A percentile compares a stretch with the other conserved stretches of the same genome.
Evolutionary conservation across 192 early-diverging fungal species (phyloP).

Genomic region (Cladochytrium replicatum): DNA sequence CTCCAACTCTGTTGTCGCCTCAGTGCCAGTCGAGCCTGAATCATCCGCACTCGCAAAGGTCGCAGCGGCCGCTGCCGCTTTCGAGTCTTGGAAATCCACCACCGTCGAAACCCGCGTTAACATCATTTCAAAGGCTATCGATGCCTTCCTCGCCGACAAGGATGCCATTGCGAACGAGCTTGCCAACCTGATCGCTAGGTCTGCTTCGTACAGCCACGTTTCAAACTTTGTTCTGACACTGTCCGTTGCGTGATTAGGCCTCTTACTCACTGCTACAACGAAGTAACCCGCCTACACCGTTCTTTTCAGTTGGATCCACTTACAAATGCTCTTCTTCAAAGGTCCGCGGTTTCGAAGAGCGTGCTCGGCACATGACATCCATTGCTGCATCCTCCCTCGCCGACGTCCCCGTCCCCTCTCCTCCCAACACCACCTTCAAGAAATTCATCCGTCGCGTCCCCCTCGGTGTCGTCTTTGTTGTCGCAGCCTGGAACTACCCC

Average conservation of each 20-base stretch:
- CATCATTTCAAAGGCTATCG: conserved; percentile 39
- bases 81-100: conserved; percentile 41
- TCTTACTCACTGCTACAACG: no score
- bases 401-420: conserved; percentile 44
- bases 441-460: conserved; percentile 64
- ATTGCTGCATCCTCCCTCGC: conserved; percentile 53
- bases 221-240: no score
- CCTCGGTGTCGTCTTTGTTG: conserved; percentile 53
- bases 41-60: conserved; percentile 21
- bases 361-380: conserved; percentile 56
- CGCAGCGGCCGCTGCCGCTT: conserved; percentile 29
- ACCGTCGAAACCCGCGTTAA: conserved; percentile 41
- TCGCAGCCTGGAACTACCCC: conserved; percentile 78
- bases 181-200: conserved; percentile 57
- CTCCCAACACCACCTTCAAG: conserved; percentile 44
- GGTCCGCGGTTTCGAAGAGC: conserved; percentile 57
- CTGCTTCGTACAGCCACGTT: no score
- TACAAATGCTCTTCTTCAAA: no score
- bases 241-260: no score
- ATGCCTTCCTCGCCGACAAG: conserved; percentile 41
- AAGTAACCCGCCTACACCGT: no score
- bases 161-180: conserved; percentile 49
- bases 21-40: conserved; percentile 6
- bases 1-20: conserved; percentile 4
- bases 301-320: no score